Base-by-base conservation (phyloP, 1,139 yeast genomes). In the Blastobotrys serpentis region DNA sequence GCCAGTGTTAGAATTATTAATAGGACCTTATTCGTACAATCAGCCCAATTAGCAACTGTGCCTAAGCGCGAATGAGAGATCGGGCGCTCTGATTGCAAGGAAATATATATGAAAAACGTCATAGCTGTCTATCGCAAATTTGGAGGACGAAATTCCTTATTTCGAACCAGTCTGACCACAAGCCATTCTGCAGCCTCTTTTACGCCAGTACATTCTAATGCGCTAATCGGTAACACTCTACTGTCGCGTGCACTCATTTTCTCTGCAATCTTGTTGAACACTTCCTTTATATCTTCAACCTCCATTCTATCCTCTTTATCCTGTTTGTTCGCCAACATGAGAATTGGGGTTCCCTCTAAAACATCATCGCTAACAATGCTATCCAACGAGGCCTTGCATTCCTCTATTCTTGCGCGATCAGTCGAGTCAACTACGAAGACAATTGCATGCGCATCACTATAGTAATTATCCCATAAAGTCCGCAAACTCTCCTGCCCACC, bases 251-350 rank as follows among this genome's bases (percentile, higher is more conserved):
- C 98, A 58, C 87, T 87, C 62, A 92, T 71, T 60, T 84, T 78
- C 74, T 86, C 79, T 51, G 97, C 84, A 63, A 85, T 77, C 66
- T 82, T 73, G 73, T 90, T 80, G 76, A 92, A 75, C 61, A 90
- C 68, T 77, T 94, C 76, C 75, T 90, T 81, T 65, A 92, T 76
- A 69, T 85, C 81, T 70, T 80, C 78, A 57, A 84, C 81, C 61
- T 82, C 96, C 70, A 90, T 73, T 58, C 88, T 85, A 46, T 84
- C 89, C 42, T 87, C 89, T 50, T 86, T 73, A 67, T 92, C 98
- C 70, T 89, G 97, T 66, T 92, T 92, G 67, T 92, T 92, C 7
- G 97, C 98, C 63, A 92, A 74, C 96, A 92, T 89, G 47, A 92
- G 72, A 6, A 92, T 81, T 0, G 98, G 98, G 11, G 89, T 84